Percentiles rank a stretch among this genome's conserved stretches.
These are phyloP conservation scores for Cryptosporidium felis DNA, from an alignment of 169 alveolate species.

Conservation along the genomic window DNA sequence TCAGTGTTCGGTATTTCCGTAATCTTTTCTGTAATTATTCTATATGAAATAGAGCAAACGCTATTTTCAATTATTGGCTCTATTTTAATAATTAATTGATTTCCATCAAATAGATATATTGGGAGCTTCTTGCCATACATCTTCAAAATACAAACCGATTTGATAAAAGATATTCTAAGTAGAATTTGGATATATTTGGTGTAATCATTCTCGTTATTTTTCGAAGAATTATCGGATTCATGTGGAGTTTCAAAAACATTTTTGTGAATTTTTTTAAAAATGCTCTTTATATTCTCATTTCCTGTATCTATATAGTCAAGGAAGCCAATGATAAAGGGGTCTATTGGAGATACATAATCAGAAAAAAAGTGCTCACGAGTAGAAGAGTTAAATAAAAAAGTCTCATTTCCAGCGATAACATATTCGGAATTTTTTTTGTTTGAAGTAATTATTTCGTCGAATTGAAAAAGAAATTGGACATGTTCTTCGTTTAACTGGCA, in stretches of 20 bases:
- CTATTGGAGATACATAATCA: background rate
- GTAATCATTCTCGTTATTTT: background rate
- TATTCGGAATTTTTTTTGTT: background rate
- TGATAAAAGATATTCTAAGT: slow-evolving; percentile 36
- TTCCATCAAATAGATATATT: slow-evolving; percentile 20
- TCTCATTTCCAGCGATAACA: background rate
- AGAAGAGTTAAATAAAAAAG: background rate
- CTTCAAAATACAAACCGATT: slow-evolving; percentile 16
- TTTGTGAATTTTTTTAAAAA: no score
- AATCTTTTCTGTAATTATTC: background rate
- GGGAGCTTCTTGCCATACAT: slow-evolving; percentile 49
- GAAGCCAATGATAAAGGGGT: slow-evolving; percentile 24
- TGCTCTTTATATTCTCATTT: background rate
- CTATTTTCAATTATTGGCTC: slow-evolving; percentile 5
- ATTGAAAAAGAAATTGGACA: slow-evolving; percentile 16
- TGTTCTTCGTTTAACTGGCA: background rate
- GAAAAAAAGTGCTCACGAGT: background rate
- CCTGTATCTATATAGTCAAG: slow-evolving; percentile 12
- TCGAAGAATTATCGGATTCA: background rate
- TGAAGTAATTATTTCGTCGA: background rate
- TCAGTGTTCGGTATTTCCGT: background rate
- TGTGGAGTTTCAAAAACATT: no score
- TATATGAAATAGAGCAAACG: background rate
- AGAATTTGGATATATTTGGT: slow-evolving; percentile 20
- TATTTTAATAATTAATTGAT: slow-evolving; percentile 9